phyloP scores from a whole-genome alignment of 305 asterid genomes.

The Striga hermonthica region DNA sequence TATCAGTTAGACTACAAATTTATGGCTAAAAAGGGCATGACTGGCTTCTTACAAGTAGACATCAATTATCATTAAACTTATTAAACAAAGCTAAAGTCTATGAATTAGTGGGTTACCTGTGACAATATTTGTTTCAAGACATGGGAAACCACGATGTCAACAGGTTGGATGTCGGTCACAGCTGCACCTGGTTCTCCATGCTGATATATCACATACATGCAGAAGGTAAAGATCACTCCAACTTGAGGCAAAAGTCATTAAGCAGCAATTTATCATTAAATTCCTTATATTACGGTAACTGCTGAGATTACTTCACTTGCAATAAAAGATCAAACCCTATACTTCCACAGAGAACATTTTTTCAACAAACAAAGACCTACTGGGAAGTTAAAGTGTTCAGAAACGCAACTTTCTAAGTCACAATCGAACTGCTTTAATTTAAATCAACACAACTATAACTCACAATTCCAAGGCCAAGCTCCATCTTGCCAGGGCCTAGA shows the following conservation, averaged over 20 bases:
- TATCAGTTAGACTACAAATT: constrained; percentile 16
- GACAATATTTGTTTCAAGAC: constrained; percentile 82
- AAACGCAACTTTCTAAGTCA: constrained; percentile 8
- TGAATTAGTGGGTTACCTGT: constrained; percentile 45
- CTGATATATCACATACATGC: constrained; percentile 57
- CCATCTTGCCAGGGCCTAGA: constrained; percentile 95
- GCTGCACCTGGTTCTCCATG: constrained; percentile 99
- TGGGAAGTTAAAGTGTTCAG: neutral
- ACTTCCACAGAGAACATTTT: neutral
- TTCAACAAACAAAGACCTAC: constrained; percentile 3
- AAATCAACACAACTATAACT: constrained; percentile 27
- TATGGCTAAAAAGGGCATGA: constrained; percentile 19
- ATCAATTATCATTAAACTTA: neutral
- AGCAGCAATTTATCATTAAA: constrained; percentile 19
- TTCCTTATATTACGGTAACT: constrained; percentile 9
- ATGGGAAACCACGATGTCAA: constrained; percentile 89
- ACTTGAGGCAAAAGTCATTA: constrained; percentile 29
- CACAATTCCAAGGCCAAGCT: constrained; percentile 99
- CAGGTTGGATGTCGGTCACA: constrained; percentile 87
- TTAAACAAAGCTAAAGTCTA: constrained; percentile 2
- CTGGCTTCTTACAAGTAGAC: neutral
- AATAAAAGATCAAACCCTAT: constrained; percentile 19
- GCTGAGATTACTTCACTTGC: constrained; percentile 25
- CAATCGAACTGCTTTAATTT: constrained; percentile 12
- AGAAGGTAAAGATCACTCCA: constrained; percentile 29